Base-by-base conservation (phyloP, 2,329 filamentous ascomycete genomes). In the Sphaerulina musiva region DNA sequence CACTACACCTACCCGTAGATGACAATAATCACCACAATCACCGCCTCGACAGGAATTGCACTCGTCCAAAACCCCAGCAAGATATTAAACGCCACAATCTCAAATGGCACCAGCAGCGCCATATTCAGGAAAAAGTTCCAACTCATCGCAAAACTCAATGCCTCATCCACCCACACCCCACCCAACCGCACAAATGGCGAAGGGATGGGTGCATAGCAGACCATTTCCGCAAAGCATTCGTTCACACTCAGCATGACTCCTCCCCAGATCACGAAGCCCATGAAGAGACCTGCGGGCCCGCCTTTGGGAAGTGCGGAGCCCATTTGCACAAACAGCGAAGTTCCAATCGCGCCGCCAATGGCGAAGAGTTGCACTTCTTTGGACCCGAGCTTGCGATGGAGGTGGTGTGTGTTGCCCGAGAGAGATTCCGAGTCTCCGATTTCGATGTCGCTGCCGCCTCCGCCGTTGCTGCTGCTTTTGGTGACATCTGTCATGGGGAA, bases 171-270 rank as follows among this genome's bases (percentile, higher is more conserved):
- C 61, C 82, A 89, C 44, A 83, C 79, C 9, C 85, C 84, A 3
- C 85, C 86, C 62, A 89, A 87, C 26, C 84, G 81, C 65, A 89
- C 86, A 67, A 90, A 89, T 0, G 86, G 85, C 32, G 84, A 87
- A 0, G 84, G 86, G 48, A 89, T 85, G 11, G 86, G 86, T 1
- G 87, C 73, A 59, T 85, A 87, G 0, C 83, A 85, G 9, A 87
- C 85, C 85, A 89, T 87, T 68, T 89, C 86, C 12, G 51, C 58
- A 6, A 59, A 57, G 40, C 54, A 59, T 26, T 60, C 56, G 46
- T 59, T 61, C 39, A 63, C 53, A 29, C 26, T 26, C 11, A 48
- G 36, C 48, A 54, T 57, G 10, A 58, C 58, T 32, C 34, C 51
- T 9, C 39, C 50, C 61, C 71, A 73, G 54, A 68, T 70, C 29